Evolutionary conservation across 2,329 filamentous ascomycete species (phyloP).

Genomic region (Cercospora beticola): DNA sequence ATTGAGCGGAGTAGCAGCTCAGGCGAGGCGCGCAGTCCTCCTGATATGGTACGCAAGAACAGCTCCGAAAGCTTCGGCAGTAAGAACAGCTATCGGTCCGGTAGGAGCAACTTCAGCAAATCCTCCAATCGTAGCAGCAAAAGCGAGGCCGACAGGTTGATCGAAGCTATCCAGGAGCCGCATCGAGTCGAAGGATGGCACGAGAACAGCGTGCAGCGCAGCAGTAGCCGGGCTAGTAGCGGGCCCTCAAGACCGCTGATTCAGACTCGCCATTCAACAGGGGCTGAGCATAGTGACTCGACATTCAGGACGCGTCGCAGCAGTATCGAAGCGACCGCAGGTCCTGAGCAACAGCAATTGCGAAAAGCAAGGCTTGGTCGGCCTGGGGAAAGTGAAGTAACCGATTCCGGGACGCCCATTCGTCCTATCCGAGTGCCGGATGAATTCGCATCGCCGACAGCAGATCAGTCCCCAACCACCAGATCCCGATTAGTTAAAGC

Average conservation of each 20-base stretch:
- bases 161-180: constrained; percentile 68
- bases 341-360: constrained; percentile 32
- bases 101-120: constrained; percentile 35
- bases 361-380: constrained; percentile 46
- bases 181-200: constrained; percentile 38
- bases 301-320: constrained; percentile 20
- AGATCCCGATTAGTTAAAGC: neutral
- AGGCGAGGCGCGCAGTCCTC: constrained; percentile 15
- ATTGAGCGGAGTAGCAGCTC: constrained; percentile 50
- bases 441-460: constrained; percentile 31
- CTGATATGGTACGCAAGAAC: constrained; percentile 33
- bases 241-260: constrained; percentile 26
- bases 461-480: constrained; percentile 8
- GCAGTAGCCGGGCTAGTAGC: constrained; percentile 25
- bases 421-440: constrained; percentile 51
- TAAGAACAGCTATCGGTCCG: constrained; percentile 47
- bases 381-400: constrained; percentile 43
- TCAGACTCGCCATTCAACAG: constrained; percentile 28
- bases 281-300: constrained; percentile 14
- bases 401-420: constrained; percentile 45
- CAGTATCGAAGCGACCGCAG: constrained; percentile 27
- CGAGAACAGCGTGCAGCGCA: constrained; percentile 21
- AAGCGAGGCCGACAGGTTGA: constrained; percentile 68
- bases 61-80: constrained; percentile 53
- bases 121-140: constrained; percentile 44